phyloP scores from a whole-genome alignment of 495 filamentous ascomycete species.

The Podospora tetraspora region DNA sequence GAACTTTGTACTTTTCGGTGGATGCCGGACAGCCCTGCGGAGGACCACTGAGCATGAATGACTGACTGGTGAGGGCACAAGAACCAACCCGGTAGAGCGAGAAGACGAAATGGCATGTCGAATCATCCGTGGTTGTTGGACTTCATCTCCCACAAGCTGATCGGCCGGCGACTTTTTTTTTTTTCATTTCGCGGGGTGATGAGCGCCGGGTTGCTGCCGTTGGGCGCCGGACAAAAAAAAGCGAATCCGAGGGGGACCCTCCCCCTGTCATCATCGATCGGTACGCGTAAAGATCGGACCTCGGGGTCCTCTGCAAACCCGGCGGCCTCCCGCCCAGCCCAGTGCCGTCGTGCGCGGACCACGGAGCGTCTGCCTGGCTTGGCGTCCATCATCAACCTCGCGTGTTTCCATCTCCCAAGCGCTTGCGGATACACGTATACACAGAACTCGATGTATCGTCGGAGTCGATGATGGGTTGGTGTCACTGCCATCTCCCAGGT shows the following conservation, averaged over 20 bases:
- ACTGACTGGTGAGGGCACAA: neutral
- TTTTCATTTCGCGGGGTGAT: neutral
- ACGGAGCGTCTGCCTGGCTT: neutral
- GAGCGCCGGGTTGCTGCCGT: neutral
- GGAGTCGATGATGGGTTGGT: neutral
- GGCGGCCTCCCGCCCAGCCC: neutral
- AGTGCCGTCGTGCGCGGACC: neutral
- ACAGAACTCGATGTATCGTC: too few relatives aligned
- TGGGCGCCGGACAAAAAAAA: neutral
- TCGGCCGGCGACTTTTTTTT: neutral
- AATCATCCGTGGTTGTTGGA: neutral
- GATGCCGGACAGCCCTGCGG: neutral
- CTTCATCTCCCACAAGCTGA: neutral
- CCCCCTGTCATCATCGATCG: neutral
- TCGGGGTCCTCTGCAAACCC: neutral
- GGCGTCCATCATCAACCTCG: neutral
- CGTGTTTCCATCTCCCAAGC: neutral
- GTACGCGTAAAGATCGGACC: neutral
- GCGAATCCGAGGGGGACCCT: neutral
- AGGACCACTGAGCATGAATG: neutral
- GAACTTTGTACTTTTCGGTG: neutral
- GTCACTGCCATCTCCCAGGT: neutral
- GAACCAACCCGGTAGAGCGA: neutral
- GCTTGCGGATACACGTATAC: neutral
- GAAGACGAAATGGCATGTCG: too few relatives aligned